Evolutionary conservation across 2,329 filamentous ascomycete species (phyloP).

Genomic region (Fusarium verticillioides): DNA sequence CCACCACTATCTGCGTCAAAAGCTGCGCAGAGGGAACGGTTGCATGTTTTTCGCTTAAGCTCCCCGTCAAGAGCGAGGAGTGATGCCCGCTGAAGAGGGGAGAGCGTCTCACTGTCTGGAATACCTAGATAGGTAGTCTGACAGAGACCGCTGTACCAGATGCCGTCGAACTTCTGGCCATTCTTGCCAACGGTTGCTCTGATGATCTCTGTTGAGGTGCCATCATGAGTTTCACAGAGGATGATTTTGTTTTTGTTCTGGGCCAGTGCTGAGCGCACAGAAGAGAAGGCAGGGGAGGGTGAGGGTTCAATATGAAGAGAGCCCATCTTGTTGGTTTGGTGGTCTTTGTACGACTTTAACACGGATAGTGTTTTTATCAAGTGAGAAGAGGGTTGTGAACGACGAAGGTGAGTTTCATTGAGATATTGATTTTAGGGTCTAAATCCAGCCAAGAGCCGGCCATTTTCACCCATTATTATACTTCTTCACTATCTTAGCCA

Average conservation of each 20-base stretch:
- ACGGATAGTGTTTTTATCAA: background rate
- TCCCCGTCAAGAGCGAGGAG: constrained; percentile 13
- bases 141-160: constrained; percentile 27
- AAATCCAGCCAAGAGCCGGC: background rate
- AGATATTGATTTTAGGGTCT: background rate
- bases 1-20: constrained; percentile 20
- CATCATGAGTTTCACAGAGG: constrained; percentile 16
- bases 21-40: constrained; percentile 14
- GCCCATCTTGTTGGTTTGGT: background rate
- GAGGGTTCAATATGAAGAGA: background rate
- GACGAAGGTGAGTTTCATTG: background rate
- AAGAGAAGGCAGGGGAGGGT: background rate
- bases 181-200: constrained; percentile 6
- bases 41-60: constrained; percentile 11
- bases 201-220: constrained; percentile 16
- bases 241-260: background rate
- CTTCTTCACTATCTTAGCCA: background rate
- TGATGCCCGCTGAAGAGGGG: constrained; percentile 7
- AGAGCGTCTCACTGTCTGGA: constrained; percentile 15
- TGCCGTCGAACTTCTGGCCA: constrained; percentile 17
- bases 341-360: background rate
- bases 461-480: background rate
- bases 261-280: background rate
- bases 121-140: constrained; percentile 21
- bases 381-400: no score